phyloP scores from a whole-genome alignment of 768 basidiomycete species.

The Termitomyces sp. region DNA sequence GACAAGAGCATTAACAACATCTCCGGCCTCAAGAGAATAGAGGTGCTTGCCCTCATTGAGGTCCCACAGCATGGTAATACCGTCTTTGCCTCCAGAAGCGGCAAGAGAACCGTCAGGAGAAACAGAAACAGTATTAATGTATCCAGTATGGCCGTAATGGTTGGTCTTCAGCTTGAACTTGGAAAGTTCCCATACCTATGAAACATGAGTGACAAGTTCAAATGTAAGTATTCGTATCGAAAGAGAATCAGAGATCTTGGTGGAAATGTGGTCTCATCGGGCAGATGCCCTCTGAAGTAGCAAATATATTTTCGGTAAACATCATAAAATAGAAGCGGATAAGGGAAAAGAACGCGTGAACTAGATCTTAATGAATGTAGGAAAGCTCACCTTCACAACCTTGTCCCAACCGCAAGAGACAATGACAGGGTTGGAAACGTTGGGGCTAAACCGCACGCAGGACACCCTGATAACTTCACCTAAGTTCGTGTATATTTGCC shows the following conservation, averaged over 20 bases:
- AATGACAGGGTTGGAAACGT: constrained; percentile 95
- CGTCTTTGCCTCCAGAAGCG: constrained; percentile 98
- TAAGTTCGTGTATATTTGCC: neutral
- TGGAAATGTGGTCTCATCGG: constrained; percentile 73
- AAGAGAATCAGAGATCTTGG: constrained; percentile 67
- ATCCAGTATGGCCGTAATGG: constrained; percentile 99
- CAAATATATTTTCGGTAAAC: constrained; percentile 56
- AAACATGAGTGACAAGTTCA: constrained; percentile 8
- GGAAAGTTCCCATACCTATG: constrained; percentile 97
- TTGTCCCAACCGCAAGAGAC: constrained; percentile 99
- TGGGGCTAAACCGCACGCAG: constrained; percentile 98
- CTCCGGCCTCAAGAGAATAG: constrained; percentile 98
- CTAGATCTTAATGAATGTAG: neutral
- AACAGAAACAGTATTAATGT: constrained; percentile 98
- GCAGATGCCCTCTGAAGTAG: constrained; percentile 75
- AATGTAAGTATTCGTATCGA: constrained; percentile 27
- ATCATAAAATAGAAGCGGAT: constrained; percentile 22
- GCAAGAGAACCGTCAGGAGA: constrained; percentile 99
- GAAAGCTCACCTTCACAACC: constrained; percentile 87
- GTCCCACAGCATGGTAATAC: constrained; percentile 99
- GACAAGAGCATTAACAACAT: constrained; percentile 97
- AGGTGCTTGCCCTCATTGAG: constrained; percentile 99
- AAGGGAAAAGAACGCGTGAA: neutral
- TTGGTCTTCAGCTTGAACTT: constrained; percentile 99
- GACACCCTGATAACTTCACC: constrained; percentile 67